Percentiles rank a stretch among this genome's conserved stretches.
phyloP scores from a whole-genome alignment of 2,329 filamentous ascomycete genomes.

The Hypomyces rosellus region DNA sequence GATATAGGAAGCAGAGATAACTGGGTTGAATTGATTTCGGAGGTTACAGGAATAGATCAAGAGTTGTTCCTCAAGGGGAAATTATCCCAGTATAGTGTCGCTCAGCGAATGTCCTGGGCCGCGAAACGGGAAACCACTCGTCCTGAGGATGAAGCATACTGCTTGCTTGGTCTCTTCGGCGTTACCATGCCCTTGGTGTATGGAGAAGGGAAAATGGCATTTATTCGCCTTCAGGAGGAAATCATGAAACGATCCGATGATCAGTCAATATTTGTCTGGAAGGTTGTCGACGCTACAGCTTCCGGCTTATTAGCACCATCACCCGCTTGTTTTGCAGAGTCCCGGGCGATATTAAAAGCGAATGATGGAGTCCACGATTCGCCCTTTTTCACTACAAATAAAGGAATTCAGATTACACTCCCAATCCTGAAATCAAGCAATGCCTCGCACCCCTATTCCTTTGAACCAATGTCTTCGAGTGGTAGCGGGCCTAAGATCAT shows the following conservation, averaged over 20 bases:
- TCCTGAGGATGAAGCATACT: slow-evolving; percentile 24
- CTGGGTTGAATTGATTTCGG: slow-evolving; percentile 13
- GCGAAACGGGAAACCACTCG: slow-evolving; percentile 19
- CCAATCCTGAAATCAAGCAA: no score
- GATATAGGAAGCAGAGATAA: slow-evolving; percentile 19
- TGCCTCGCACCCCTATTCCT: no score
- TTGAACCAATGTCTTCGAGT: no score
- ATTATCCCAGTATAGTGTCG: slow-evolving; percentile 11
- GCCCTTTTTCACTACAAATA: slow-evolving; percentile 13
- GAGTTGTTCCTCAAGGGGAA: slow-evolving; percentile 7
- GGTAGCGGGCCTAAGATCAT: no score
- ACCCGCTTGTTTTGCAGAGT: no score
- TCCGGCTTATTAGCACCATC: no score
- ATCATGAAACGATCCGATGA: slow-evolving; percentile 12
- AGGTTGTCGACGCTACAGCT: neutral
- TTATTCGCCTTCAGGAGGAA: slow-evolving; percentile 20
- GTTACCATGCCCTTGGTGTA: slow-evolving; percentile 25
- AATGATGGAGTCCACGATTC: slow-evolving; percentile 1
- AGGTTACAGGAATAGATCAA: slow-evolving; percentile 19
- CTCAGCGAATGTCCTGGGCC: slow-evolving; percentile 22
- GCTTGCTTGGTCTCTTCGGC: slow-evolving; percentile 23
- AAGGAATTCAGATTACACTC: slow-evolving; percentile 9
- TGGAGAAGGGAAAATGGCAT: slow-evolving; percentile 21
- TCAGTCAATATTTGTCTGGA: slow-evolving; percentile 3
- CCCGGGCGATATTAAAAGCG: neutral